Base-by-base conservation (phyloP, 192 early-diverging fungal species). In the Paraglomus occultum region DNA sequence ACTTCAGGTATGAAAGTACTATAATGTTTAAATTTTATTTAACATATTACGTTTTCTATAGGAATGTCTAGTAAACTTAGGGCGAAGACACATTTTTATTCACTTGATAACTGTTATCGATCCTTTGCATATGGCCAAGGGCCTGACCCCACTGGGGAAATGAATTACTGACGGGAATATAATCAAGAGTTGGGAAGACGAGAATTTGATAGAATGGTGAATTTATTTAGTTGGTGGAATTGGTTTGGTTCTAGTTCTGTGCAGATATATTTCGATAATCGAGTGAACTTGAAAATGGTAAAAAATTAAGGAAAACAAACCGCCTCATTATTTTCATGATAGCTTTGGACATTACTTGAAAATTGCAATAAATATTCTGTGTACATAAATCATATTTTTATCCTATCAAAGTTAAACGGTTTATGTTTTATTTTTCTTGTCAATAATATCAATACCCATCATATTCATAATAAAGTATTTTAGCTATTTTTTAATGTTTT, bases 21-120 rank as follows among this genome's bases (percentile, higher is more conserved):
- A 58, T 58, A n/a, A n/a, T 53, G 55, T 58, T 58, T 58, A 31
- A 58, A 58, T 15, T 31, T 31, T 58, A 58, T 58, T 58, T 58
- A 1, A 58, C 1, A 58, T 58, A 58, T 58, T 15, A 18, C 1
- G 55, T 58, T 31, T 31, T 58, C 55, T 58, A 31, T 58, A 58
- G 55, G 55, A 6, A 31, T 58, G 55, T 31, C 55, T 58, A 58
- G n/a, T 58, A 31, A 8, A 18, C 55, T 6, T 58, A 58, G 1
- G 2, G 31, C 2, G 20, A 31, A 58, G 0, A 58, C 55, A 58
- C n/a, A 2, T 31, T 58, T 58, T 58, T 58, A 58, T 58, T 31
- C 22, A 5, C 55, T 58, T 18, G 55, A 58, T 58, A 6, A 58
- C 23, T 58, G 55, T 58, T 58, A 58, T 58, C 55, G 23, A 58